Conservation (phyloP, 345 rosid genomes). For the Pugionium dolabratum region DNA sequence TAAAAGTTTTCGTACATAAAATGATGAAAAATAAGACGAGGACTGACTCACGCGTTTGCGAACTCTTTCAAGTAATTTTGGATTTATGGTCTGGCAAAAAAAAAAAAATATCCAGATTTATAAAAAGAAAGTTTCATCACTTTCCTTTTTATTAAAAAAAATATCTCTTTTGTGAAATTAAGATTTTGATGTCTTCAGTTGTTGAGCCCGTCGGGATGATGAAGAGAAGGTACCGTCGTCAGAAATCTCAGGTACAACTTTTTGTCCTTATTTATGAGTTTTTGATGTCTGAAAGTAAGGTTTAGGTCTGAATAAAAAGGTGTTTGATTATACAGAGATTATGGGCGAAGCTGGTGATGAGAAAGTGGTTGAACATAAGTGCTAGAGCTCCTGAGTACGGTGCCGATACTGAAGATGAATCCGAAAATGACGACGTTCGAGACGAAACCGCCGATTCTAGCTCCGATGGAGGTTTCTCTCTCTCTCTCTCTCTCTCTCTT, state of each 20-base stretch:
- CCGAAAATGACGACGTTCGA: slow-evolving; percentile 41
- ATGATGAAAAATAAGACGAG: slow-evolving; percentile 36
- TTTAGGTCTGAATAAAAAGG: slow-evolving; percentile 17
- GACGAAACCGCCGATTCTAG: slow-evolving; percentile 43
- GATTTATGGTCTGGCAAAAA: slow-evolving; percentile 31
- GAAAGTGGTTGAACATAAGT: slow-evolving; percentile 79
- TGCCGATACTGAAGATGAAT: slow-evolving; percentile 68
- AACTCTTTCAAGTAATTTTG: slow-evolving; percentile 28
- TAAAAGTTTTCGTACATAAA: slow-evolving; percentile 30
- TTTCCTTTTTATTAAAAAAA: slow-evolving; percentile 15
- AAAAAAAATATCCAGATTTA: slow-evolving; percentile 8
- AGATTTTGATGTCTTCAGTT: slow-evolving; percentile 33
- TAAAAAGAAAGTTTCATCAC: slow-evolving; percentile 15
- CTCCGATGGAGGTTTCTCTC: slow-evolving; percentile 57
- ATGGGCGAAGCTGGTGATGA: slow-evolving; percentile 77
- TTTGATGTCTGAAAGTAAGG: background rate
- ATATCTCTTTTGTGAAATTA: slow-evolving; percentile 9
- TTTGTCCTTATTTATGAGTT: background rate
- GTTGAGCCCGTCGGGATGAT: slow-evolving; percentile 22
- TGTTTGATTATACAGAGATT: slow-evolving; percentile 30
- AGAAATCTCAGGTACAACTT: slow-evolving; percentile 36
- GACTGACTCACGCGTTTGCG: slow-evolving; percentile 38
- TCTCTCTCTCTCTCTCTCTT: background rate
- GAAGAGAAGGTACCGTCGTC: slow-evolving; percentile 38
- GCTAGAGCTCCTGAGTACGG: slow-evolving; percentile 69